Evolutionary conservation across 2,329 filamentous ascomycete genomes (phyloP), one percentile per base, ranked within the genome.

Genomic region (Cyclaneusma minus): DNA sequence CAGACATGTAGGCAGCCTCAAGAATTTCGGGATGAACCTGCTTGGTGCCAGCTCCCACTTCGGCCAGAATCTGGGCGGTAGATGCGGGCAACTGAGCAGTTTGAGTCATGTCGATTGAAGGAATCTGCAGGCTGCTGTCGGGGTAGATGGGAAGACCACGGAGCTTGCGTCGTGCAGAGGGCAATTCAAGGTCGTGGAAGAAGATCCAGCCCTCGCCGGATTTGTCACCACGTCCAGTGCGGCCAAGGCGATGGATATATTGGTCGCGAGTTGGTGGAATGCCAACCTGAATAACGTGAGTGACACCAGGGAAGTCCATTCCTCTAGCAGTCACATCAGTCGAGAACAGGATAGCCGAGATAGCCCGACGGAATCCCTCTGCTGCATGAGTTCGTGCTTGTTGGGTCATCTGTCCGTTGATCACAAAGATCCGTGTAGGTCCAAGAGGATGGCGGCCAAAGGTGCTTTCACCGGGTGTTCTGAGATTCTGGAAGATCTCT

Each of bases 341-440:
- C 2, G 80, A 82, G 49, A 85, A 67, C 24, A 85, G 59, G 29
- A 87, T 59, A 13, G 60, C 83, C 17, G 63, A 64, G 12, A 52
- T 45, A 8, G 67, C 53, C 10, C 41, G 42, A 25, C 80, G 74
- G 69, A 98, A 98, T 20, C 42, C 44, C 0, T 87, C 69, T 1
- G 89, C 71, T 15, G 70, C 70, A 27, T 51, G 55, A 2, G 81
- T 87, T 25, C 89, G 74, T 42, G 63, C 51, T 0, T 16, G 27
- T 49, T 98, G 89, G 2, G 56, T 60, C 24, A 95, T 67, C 43
- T 74, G 75, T 13, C 82, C 76, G 51, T 95, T 84, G 35, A 98
- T 92, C n/a, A 34, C 22, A 9, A 35, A 40, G 11, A 47, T 31
- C 5, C 40, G 34, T 6, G 42, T 37, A 12, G 44, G 44, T 10